These are phyloP conservation scores for Coniella vitis DNA, from an alignment of 2,329 filamentous ascomycete genomes.

Conservation along the genomic window DNA sequence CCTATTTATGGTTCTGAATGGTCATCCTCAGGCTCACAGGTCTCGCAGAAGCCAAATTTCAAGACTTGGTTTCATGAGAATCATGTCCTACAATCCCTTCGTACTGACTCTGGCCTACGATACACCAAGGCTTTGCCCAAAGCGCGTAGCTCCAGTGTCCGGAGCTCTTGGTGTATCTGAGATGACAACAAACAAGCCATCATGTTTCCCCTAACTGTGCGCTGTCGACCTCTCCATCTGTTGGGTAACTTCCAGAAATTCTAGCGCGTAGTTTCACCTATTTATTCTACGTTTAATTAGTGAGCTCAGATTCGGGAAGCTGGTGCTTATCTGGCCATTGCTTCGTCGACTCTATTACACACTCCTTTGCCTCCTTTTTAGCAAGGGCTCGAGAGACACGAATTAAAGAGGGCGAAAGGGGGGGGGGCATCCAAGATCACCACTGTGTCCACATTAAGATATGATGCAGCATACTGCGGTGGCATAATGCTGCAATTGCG, in stretches of 20 bases:
- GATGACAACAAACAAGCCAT: not conserved
- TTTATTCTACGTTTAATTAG: too few species aligned
- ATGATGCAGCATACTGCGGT: not conserved
- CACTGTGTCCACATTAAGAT: not conserved
- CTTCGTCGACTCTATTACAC: too few species aligned
- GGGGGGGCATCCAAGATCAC: too few species aligned
- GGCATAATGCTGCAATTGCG: not conserved
- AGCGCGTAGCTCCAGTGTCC: not conserved
- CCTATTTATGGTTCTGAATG: not conserved
- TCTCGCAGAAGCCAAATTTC: not conserved
- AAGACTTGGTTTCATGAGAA: not conserved
- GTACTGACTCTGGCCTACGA: not conserved
- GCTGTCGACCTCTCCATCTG: not conserved
- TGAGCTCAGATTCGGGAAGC: too few species aligned
- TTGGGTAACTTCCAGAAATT: not conserved
- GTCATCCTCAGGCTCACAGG: not conserved
- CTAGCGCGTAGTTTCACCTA: too few species aligned
- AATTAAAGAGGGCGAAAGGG: too few species aligned
- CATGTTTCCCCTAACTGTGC: not conserved
- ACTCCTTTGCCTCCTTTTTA: too few species aligned
- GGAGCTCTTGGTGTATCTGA: conserved; percentile 3
- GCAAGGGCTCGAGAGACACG: too few species aligned
- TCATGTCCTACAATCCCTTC: not conserved
- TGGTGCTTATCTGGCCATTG: too few species aligned
- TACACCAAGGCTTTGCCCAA: not conserved